These are phyloP conservation scores for Anthracocystis walkeri DNA, from an alignment of 1,284 basidiomycete species.

Conservation along the genomic window DNA sequence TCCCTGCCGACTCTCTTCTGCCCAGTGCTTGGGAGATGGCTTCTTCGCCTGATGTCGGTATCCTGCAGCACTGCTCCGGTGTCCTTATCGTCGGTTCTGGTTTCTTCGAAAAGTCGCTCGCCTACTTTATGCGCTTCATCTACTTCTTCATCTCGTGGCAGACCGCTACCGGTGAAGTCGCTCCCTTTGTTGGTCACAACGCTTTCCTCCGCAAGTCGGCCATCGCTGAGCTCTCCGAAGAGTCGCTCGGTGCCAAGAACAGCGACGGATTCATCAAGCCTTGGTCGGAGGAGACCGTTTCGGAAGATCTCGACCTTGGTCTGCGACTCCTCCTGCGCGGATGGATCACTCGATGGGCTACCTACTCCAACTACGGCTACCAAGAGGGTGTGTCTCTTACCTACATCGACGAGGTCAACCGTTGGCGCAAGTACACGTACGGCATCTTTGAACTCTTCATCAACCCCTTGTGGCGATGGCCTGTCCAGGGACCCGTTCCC, in stretches of 20 bases:
- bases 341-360: conserved; percentile 85
- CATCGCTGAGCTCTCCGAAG: conserved; percentile 78
- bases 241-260: conserved; percentile 77
- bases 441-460: conserved; percentile 72
- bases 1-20: conserved; percentile 85
- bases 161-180: conserved; percentile 65
- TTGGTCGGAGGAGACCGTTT: conserved; percentile 84
- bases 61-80: conserved; percentile 83
- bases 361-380: conserved; percentile 82
- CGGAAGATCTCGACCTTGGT: conserved; percentile 84
- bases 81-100: conserved; percentile 87
- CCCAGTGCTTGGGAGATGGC: conserved; percentile 84
- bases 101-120: conserved; percentile 87
- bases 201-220: conserved; percentile 73
- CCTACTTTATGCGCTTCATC: conserved; percentile 74
- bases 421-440: conserved; percentile 89
- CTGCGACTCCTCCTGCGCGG: conserved; percentile 71
- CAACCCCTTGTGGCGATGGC: conserved; percentile 74
- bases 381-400: conserved; percentile 85
- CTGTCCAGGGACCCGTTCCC: conserved; percentile 79
- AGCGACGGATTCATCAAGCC: conserved; percentile 75
- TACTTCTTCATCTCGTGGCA: conserved; percentile 71
- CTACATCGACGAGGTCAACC: conserved; percentile 80
- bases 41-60: conserved; percentile 80
- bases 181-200: conserved; percentile 88